Conservation (phyloP, 495 filamentous ascomycete species). For the Trichocladium uniseriatum region DNA sequence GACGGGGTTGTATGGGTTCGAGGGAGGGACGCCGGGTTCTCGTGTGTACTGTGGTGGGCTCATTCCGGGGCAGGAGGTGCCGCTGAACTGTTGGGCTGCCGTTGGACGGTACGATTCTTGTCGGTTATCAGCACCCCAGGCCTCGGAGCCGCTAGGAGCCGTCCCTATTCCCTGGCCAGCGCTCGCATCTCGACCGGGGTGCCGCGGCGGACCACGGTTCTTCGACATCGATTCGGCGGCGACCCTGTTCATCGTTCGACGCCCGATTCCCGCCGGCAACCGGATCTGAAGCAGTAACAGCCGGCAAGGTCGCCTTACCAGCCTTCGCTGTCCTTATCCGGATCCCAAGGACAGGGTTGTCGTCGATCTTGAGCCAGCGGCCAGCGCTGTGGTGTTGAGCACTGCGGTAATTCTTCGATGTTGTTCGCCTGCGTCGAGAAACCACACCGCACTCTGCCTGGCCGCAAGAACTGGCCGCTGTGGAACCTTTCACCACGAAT, state of each 20-base stretch:
- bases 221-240: background rate
- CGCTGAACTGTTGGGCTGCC: background rate
- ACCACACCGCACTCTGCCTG: background rate
- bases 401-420: constrained; percentile 8
- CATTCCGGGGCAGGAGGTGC: background rate
- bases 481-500: constrained; percentile 13
- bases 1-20: background rate
- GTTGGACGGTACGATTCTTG: background rate
- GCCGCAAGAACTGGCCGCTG: constrained; percentile 7
- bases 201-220: background rate
- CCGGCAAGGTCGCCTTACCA: too few species aligned
- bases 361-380: background rate
- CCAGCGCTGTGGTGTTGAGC: too few species aligned
- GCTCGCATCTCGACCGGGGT: background rate
- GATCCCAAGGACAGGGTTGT: background rate
- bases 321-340: background rate
- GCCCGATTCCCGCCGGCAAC: background rate
- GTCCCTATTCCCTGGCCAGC: background rate
- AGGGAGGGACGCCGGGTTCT: background rate
- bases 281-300: too few species aligned
- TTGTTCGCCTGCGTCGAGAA: constrained; percentile 1
- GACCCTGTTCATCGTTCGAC: background rate
- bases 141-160: background rate
- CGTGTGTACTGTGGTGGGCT: background rate
- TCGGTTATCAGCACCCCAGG: too few species aligned